Evolutionary conservation across 441 rosid genomes (phyloP).

Genomic region (Pelargonium fulgidum): DNA sequence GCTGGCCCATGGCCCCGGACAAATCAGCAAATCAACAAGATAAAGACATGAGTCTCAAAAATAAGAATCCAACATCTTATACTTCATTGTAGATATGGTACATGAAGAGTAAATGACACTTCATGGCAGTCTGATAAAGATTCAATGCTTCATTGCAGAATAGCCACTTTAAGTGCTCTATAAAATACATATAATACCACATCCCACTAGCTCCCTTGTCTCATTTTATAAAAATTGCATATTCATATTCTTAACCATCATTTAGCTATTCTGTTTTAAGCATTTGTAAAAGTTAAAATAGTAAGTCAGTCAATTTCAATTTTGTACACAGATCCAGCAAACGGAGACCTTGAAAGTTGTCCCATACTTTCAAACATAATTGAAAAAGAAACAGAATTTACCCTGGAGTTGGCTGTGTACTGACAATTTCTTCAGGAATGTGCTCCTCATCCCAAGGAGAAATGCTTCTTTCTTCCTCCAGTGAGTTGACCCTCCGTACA

Average conservation of each 20-base stretch:
- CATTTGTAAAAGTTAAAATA: not conserved
- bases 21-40: not conserved
- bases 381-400: slow-evolving; percentile 26
- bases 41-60: not conserved
- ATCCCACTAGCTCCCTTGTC: not conserved
- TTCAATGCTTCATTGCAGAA: not conserved
- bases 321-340: not conserved
- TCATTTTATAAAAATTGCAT: not conserved
- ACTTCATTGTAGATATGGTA: not conserved
- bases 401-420: slow-evolving; percentile 69
- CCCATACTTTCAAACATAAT: slow-evolving; percentile 9
- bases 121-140: not conserved
- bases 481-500: slow-evolving; percentile 41
- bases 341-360: not conserved
- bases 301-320: not conserved
- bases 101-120: not conserved
- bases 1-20: not conserved
- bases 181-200: not conserved
- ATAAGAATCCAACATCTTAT: not conserved
- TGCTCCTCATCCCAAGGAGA: slow-evolving; percentile 86
- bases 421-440: slow-evolving; percentile 84
- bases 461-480: slow-evolving; percentile 55
- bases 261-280: not conserved
- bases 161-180: not conserved
- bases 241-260: not conserved